phyloP scores from a whole-genome alignment of 495 filamentous ascomycete genomes.

The Wilcoxina mikolae region DNA sequence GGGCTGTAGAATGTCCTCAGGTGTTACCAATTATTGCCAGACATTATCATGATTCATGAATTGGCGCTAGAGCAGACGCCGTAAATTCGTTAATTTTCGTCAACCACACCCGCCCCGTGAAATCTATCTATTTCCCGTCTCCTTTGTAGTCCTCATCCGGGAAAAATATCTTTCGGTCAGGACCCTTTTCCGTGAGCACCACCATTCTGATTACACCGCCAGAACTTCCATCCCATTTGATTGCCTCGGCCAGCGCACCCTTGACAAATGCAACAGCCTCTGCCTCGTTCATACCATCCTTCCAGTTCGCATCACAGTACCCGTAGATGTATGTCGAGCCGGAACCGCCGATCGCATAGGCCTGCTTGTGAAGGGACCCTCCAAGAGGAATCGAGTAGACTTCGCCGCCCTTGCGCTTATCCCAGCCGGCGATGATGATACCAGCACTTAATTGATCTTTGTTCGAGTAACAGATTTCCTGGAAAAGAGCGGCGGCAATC shows the following conservation, averaged over 20 bases:
- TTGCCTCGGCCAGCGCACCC: conserved; percentile 73
- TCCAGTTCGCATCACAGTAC: conserved; percentile 94
- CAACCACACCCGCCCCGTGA: not conserved
- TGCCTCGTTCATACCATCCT: conserved; percentile 81
- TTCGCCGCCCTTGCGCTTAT: conserved; percentile 81
- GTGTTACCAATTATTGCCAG: not conserved
- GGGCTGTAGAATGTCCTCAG: not conserved
- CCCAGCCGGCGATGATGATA: conserved; percentile 94
- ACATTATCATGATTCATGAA: not conserved
- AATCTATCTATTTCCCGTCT: conserved; percentile 9
- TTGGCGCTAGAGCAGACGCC: not conserved
- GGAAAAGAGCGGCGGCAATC: conserved; percentile 85
- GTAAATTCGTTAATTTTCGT: not conserved
- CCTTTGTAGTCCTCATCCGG: conserved; percentile 26
- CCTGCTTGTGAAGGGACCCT: conserved; percentile 91
- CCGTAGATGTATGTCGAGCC: conserved; percentile 99
- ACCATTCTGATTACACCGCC: conserved; percentile 97
- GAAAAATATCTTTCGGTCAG: conserved; percentile 29
- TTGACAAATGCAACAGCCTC: conserved; percentile 93
- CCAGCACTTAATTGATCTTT: conserved; percentile 90
- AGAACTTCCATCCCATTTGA: conserved; percentile 98
- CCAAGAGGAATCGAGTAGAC: conserved; percentile 95
- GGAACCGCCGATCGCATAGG: conserved; percentile 90
- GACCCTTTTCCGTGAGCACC: conserved; percentile 55
- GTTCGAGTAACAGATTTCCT: conserved; percentile 94